Conservation (phyloP, 805 yeast species). For the Candida argentea region DNA sequence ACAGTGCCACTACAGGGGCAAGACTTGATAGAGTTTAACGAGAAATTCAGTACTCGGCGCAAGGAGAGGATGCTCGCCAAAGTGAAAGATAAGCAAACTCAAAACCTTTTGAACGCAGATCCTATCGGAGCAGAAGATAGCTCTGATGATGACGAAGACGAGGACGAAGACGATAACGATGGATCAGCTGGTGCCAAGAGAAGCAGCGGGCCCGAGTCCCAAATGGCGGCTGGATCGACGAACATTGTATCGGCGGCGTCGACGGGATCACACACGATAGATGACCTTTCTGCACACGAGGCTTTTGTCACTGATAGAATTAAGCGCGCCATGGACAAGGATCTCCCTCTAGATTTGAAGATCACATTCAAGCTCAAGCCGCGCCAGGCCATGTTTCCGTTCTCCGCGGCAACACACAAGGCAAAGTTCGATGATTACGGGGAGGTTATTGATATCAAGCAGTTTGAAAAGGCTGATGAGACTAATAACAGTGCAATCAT, state of each 20-base stretch:
- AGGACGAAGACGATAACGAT: slow-evolving; percentile 8
- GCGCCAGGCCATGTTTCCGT: slow-evolving; percentile 70
- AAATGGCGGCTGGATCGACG: neutral
- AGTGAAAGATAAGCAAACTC: slow-evolving; percentile 30
- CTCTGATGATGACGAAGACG: slow-evolving; percentile 18
- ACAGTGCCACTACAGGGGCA: slow-evolving; percentile 42
- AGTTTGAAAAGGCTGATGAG: slow-evolving; percentile 51
- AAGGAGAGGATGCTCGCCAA: slow-evolving; percentile 30
- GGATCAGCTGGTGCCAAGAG: too few species aligned
- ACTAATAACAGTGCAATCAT: slow-evolving; percentile 24
- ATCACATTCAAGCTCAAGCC: slow-evolving; percentile 34
- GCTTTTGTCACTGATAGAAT: slow-evolving; percentile 29
- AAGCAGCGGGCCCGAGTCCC: too few species aligned
- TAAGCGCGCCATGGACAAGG: slow-evolving; percentile 28
- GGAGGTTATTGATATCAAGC: slow-evolving; percentile 54
- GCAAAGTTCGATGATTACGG: slow-evolving; percentile 83
- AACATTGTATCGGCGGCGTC: slow-evolving; percentile 2
- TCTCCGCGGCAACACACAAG: slow-evolving; percentile 35
- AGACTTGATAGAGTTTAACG: slow-evolving; percentile 41
- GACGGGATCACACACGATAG: slow-evolving; percentile 7
- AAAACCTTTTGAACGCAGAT: slow-evolving; percentile 28
- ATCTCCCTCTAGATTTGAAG: slow-evolving; percentile 46
- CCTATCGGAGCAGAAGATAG: slow-evolving; percentile 22
- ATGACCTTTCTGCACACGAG: slow-evolving; percentile 30
- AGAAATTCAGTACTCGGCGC: slow-evolving; percentile 36